Conservation (phyloP, 1,284 basidiomycete genomes). For the Meira miltonrushii region DNA sequence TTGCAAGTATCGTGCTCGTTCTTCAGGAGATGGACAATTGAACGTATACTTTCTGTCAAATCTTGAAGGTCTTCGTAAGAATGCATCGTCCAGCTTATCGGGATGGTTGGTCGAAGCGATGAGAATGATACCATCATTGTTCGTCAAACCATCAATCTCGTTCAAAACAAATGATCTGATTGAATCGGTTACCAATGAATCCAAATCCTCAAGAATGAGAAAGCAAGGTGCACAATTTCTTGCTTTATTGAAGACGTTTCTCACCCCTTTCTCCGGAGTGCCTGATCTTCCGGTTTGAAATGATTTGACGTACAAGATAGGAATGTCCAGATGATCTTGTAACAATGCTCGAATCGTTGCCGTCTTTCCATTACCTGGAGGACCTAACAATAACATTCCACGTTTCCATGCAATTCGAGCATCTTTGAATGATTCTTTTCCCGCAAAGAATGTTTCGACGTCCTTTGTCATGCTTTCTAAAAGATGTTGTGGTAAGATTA, state of each 20-base stretch:
- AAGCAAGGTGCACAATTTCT: constrained; percentile 13
- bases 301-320: constrained; percentile 1
- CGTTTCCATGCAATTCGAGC: constrained; percentile 11
- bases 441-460: constrained; percentile 9
- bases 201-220: constrained; percentile 15
- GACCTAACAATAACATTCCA: constrained; percentile 13
- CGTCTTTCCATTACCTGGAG: constrained; percentile 18
- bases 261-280: not conserved
- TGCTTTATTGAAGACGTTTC: constrained; percentile 9
- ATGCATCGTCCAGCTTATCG: constrained; percentile 10
- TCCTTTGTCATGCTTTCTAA: not conserved
- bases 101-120: constrained; percentile 13
- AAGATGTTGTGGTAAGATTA: not conserved
- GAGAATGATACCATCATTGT: constrained; percentile 14
- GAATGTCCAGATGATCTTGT: not conserved
- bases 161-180: constrained; percentile 7
- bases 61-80: constrained; percentile 14
- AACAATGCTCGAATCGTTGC: constrained; percentile 5
- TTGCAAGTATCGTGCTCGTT: constrained; percentile 7
- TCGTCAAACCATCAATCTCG: constrained; percentile 11
- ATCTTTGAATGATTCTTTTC: not conserved
- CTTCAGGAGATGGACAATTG: constrained; percentile 5
- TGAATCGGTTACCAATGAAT: constrained; percentile 7
- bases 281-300: not conserved
- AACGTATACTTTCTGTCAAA: constrained; percentile 14